Percentiles rank a stretch among this genome's conserved stretches.
These are phyloP conservation scores for Ananas comosus DNA, from an alignment of 176 grass and related monocot genomes.

Conservation along the genomic window DNA sequence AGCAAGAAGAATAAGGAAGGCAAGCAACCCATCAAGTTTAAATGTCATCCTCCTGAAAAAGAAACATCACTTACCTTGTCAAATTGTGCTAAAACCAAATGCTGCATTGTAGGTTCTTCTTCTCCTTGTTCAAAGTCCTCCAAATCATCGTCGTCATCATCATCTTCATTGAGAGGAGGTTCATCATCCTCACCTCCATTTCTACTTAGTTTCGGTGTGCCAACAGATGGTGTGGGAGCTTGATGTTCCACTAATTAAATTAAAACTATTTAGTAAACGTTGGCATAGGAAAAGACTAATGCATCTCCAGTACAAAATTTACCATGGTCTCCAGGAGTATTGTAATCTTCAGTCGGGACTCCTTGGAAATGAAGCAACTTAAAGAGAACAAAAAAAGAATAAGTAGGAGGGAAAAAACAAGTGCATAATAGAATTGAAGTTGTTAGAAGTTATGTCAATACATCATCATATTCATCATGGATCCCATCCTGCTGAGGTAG, in stretches of 20 bases:
- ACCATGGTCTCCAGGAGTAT: constrained; percentile 47
- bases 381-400: not conserved
- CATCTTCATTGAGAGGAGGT: constrained; percentile 49
- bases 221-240: constrained; percentile 24
- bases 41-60: not conserved
- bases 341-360: constrained; percentile 32
- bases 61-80: constrained; percentile 28
- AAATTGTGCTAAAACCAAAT: constrained; percentile 42
- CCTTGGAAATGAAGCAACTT: constrained; percentile 30
- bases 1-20: not conserved
- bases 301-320: constrained; percentile 6
- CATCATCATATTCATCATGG: constrained; percentile 41
- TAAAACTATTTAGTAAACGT: not conserved
- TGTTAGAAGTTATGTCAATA: constrained; percentile 12
- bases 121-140: constrained; percentile 31
- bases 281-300: constrained; percentile 1
- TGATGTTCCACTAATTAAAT: constrained; percentile 24
- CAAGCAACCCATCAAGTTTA: not conserved
- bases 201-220: constrained; percentile 30
- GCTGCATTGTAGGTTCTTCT: constrained; percentile 32
- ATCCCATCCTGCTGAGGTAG: constrained; percentile 40
- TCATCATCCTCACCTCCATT: constrained; percentile 39
- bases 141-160: constrained; percentile 37
- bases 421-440: constrained; percentile 8
- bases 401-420: constrained; percentile 7